A percentile compares a stretch with the other conserved stretches of the same genome.
Conservation (phyloP, 176 grass and related monocot genomes). For the Carex cristatella region DNA sequence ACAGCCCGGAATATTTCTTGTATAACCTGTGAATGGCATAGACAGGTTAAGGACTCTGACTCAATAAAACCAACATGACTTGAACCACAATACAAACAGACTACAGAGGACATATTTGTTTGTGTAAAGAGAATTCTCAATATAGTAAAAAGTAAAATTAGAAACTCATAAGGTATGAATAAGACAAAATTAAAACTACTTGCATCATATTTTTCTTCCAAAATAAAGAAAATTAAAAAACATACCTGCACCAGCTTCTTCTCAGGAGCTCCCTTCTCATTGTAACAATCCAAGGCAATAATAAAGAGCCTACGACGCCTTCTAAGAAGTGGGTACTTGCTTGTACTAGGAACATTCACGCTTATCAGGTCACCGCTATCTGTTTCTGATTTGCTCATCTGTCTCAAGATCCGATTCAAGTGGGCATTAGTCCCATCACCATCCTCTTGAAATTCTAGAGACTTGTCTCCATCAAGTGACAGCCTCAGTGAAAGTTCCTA, state of each 20-base stretch:
- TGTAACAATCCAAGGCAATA: constrained; percentile 76
- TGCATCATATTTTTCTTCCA: background rate
- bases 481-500: constrained; percentile 69
- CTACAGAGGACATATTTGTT: background rate
- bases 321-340: constrained; percentile 72
- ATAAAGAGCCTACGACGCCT: constrained; percentile 72
- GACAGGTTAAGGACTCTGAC: background rate
- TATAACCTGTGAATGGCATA: constrained; percentile 32
- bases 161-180: background rate
- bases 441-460: constrained; percentile 28
- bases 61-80: background rate
- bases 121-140: background rate
- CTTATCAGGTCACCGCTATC: constrained; percentile 23
- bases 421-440: constrained; percentile 53
- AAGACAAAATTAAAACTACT: background rate
- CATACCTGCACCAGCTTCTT: constrained; percentile 58
- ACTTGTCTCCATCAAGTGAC: constrained; percentile 73
- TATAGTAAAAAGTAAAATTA: background rate
- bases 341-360: constrained; percentile 29
- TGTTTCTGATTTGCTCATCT: constrained; percentile 49
- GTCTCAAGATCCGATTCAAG: constrained; percentile 72
- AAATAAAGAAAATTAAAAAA: background rate
- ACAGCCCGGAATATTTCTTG: constrained; percentile 79
- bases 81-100: background rate
- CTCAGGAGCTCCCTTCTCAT: constrained; percentile 46